Conservation (phyloP, 2,329 filamentous ascomycete genomes). For the Hirsutella minnesotensis region DNA sequence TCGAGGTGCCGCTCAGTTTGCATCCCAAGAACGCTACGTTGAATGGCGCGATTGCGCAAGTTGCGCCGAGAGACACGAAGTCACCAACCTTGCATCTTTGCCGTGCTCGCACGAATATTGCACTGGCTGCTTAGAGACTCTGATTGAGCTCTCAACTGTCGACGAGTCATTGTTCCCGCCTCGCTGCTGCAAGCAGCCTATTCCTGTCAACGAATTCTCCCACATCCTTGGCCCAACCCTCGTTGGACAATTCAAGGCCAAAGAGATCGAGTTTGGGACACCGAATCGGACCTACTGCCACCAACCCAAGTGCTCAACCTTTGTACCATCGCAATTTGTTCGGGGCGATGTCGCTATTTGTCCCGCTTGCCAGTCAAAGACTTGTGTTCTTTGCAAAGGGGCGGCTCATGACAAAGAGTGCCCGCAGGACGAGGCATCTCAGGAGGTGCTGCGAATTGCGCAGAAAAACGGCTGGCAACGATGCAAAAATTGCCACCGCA, state of each 20-base stretch:
- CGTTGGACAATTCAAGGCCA: slow-evolving; percentile 24
- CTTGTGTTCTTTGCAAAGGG: slow-evolving; percentile 40
- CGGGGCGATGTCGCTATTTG: slow-evolving; percentile 26
- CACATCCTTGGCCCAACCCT: slow-evolving; percentile 24
- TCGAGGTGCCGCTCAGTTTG: not conserved
- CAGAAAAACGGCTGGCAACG: slow-evolving; percentile 35
- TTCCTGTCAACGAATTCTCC: slow-evolving; percentile 22
- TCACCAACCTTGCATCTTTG: not conserved
- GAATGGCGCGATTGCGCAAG: not conserved
- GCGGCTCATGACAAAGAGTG: slow-evolving; percentile 32
- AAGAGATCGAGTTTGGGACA: slow-evolving; percentile 35
- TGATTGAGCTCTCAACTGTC: slow-evolving; percentile 30
- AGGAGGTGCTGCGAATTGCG: slow-evolving; percentile 29
- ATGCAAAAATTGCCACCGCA: slow-evolving; percentile 29
- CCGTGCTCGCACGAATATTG: slow-evolving; percentile 37
- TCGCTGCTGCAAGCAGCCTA: slow-evolving; percentile 33
- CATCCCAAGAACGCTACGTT: no score
- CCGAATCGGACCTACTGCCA: slow-evolving; percentile 40
- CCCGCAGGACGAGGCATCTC: slow-evolving; percentile 26
- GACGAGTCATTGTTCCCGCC: slow-evolving; percentile 45
- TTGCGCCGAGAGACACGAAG: not conserved
- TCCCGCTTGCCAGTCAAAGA: slow-evolving; percentile 24
- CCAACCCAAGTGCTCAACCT: slow-evolving; percentile 27
- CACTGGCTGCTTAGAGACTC: slow-evolving; percentile 27
- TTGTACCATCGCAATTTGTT: slow-evolving; percentile 27